Percentiles rank a stretch among this genome's conserved stretches.
Evolutionary conservation across 2,329 filamentous ascomycete genomes (phyloP).

Genomic region (Botrytis byssoidea): DNA sequence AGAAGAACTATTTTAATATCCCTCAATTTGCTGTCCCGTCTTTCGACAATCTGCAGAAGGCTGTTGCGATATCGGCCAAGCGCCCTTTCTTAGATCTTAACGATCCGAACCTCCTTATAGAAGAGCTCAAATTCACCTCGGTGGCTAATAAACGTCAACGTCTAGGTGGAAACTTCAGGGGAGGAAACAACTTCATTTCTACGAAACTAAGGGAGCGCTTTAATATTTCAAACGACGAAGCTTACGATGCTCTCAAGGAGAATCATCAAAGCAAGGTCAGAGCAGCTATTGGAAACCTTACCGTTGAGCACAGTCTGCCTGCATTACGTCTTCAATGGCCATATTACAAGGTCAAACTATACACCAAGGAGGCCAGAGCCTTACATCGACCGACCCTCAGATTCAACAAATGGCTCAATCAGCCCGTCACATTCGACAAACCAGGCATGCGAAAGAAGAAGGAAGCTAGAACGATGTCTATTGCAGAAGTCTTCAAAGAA

Average conservation of each 20-base stretch:
- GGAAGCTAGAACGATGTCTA: slow-evolving; percentile 74
- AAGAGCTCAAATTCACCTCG: slow-evolving; percentile 67
- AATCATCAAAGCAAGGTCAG: slow-evolving; percentile 96
- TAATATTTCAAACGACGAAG: slow-evolving; percentile 94
- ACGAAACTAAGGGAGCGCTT: slow-evolving; percentile 78
- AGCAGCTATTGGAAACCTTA: slow-evolving; percentile 84
- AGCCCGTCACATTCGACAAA: slow-evolving; percentile 70
- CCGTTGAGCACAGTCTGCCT: slow-evolving; percentile 92
- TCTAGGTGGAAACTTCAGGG: slow-evolving; percentile 53
- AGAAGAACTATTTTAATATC: slow-evolving; percentile 58
- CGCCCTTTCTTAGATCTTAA: slow-evolving; percentile 82
- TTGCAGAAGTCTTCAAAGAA: slow-evolving; percentile 73
- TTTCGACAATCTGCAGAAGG: slow-evolving; percentile 77
- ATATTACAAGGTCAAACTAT: slow-evolving; percentile 87
- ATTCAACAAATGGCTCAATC: slow-evolving; percentile 65
- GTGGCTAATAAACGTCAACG: slow-evolving; percentile 56
- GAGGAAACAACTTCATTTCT: slow-evolving; percentile 66
- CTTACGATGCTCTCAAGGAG: slow-evolving; percentile 92
- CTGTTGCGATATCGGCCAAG: slow-evolving; percentile 71
- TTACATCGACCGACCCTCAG: slow-evolving; percentile 81
- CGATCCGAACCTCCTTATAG: slow-evolving; percentile 82
- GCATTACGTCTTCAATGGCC: slow-evolving; percentile 90
- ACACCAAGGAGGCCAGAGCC: slow-evolving; percentile 68
- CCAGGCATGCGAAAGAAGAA: slow-evolving; percentile 76
- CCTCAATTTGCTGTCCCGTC: slow-evolving; percentile 63